These are phyloP conservation scores for Auricularia heimuer DNA, from an alignment of 768 basidiomycete genomes.

Conservation along the genomic window DNA sequence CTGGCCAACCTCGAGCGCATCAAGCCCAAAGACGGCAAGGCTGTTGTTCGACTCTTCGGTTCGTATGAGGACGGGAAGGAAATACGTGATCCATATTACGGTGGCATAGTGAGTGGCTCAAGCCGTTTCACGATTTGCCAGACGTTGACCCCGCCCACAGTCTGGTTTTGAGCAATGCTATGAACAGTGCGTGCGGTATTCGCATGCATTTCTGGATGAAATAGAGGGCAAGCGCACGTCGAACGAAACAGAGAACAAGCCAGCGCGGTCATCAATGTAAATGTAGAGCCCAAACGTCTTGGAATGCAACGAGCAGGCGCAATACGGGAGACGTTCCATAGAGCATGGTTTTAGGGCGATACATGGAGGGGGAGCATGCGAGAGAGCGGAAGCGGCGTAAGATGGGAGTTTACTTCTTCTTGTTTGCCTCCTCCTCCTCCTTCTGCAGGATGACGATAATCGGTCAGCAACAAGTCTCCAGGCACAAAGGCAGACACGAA, in stretches of 20 bases:
- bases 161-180: slow-evolving; percentile 70
- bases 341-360: neutral
- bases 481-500: slow-evolving; percentile 25
- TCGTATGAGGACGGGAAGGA: slow-evolving; percentile 60
- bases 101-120: slow-evolving; percentile 35
- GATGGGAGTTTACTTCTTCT: slow-evolving; percentile 63
- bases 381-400: neutral
- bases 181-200: slow-evolving; percentile 61
- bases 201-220: slow-evolving; percentile 71
- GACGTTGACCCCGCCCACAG: slow-evolving; percentile 24
- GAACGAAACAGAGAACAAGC: neutral
- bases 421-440: slow-evolving; percentile 85
- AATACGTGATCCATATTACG: slow-evolving; percentile 84
- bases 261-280: too few species aligned
- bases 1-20: slow-evolving; percentile 49
- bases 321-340: neutral
- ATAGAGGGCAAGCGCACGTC: slow-evolving; percentile 5
- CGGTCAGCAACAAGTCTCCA: slow-evolving; percentile 8
- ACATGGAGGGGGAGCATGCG: neutral
- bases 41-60: slow-evolving; percentile 69
- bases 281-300: too few species aligned
- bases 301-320: neutral
- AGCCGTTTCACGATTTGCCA: slow-evolving; percentile 13
- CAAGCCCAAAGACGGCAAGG: slow-evolving; percentile 37
- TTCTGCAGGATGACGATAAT: slow-evolving; percentile 39